These are phyloP conservation scores for Lactuca sativa DNA, from an alignment of 129 eudicot species.

Conservation along the genomic window DNA sequence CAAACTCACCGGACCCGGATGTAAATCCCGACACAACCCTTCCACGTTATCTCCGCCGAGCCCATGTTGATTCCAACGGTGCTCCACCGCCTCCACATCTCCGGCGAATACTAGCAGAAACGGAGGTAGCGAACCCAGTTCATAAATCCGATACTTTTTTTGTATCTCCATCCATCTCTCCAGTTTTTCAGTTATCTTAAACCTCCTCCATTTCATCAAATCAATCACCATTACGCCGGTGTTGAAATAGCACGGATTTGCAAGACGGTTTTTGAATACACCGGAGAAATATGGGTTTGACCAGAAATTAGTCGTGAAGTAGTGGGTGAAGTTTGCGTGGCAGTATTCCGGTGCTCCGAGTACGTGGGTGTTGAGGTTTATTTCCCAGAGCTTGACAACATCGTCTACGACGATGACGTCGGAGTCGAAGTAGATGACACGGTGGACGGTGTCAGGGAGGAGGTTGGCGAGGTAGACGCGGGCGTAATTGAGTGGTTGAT, in stretches of 20 bases:
- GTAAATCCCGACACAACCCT: constrained; percentile 81
- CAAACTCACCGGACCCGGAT: constrained; percentile 85
- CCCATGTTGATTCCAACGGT: constrained; percentile 92
- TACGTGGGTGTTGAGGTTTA: constrained; percentile 50
- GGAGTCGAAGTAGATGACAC: constrained; percentile 87
- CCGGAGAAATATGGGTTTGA: constrained; percentile 36
- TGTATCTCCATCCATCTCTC: constrained; percentile 85
- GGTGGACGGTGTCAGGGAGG: constrained; percentile 59
- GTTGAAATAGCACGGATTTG: constrained; percentile 69
- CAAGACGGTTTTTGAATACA: constrained; percentile 26
- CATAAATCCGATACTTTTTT: constrained; percentile 68
- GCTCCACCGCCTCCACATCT: constrained; percentile 67
- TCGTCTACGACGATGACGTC: constrained; percentile 88
- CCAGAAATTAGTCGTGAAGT: constrained; percentile 81
- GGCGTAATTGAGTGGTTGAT: constrained; percentile 90
- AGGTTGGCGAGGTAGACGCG: constrained; percentile 80
- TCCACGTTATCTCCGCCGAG: constrained; percentile 41
- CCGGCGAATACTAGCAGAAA: constrained; percentile 80
- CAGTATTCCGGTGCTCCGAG: constrained; percentile 91
- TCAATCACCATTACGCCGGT: constrained; percentile 96
- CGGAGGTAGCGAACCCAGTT: constrained; percentile 48
- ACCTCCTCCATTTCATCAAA: constrained; percentile 55
- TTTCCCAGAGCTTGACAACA: constrained; percentile 55
- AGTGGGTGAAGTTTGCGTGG: constrained; percentile 79
- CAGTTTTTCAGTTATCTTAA: constrained; percentile 46